These are phyloP conservation scores for Kalmusia sp. DNA, from an alignment of 2,329 filamentous ascomycete species.

Conservation along the genomic window DNA sequence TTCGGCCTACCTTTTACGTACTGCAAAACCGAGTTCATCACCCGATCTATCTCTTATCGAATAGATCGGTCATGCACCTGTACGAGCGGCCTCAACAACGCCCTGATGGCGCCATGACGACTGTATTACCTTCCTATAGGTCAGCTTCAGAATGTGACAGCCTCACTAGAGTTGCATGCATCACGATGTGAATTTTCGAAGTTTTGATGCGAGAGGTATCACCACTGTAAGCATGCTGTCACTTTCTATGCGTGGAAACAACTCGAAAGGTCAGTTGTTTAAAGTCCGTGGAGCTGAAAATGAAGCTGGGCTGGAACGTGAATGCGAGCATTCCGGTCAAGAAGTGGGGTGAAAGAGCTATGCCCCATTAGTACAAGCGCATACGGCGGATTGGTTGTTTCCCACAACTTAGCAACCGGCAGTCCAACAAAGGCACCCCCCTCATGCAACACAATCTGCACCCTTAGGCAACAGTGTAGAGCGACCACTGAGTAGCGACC, in stretches of 20 bases:
- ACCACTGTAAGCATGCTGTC: no score
- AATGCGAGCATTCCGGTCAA: conserved; percentile 7
- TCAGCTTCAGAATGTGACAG: neutral
- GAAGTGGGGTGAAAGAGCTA: conserved; percentile 9
- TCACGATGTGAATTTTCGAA: neutral
- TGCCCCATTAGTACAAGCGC: conserved; percentile 1
- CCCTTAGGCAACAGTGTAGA: neutral
- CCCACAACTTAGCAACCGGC: neutral
- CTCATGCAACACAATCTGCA: conserved; percentile 5
- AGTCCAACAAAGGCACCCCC: neutral
- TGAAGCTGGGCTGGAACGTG: neutral
- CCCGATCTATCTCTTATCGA: neutral
- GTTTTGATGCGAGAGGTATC: neutral
- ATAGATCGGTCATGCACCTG: neutral
- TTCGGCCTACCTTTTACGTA: no score
- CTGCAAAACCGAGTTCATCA: neutral
- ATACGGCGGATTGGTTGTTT: neutral
- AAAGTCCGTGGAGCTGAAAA: neutral
- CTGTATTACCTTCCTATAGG: neutral
- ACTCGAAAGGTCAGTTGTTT: neutral
- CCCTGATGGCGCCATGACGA: neutral
- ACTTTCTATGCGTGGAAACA: no score
- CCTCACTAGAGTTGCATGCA: neutral
- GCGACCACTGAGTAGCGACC: neutral
- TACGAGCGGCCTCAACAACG: neutral